Base-by-base conservation (phyloP, 306 rosid species). In the Sicyos baderoa region DNA sequence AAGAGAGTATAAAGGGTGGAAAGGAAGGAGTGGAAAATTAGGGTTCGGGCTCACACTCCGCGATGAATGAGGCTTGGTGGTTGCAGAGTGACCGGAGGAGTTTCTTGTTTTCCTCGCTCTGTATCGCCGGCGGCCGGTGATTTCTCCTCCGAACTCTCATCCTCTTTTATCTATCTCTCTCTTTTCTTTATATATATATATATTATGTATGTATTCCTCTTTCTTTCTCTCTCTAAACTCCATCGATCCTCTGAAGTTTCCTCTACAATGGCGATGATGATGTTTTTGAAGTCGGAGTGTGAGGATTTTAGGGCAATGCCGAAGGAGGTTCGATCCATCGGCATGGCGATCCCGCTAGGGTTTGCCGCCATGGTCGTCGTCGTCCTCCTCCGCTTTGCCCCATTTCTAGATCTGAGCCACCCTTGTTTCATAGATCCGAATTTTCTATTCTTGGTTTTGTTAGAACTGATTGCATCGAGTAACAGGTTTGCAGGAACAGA, bases 21-120 rank as follows among this genome's bases (percentile, higher is more conserved):
- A 32, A 32, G 37, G 1, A 3, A 32, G 5, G 37, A 5, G 4
- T 0, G 2, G 37, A 32, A 32, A 32, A 32, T 63, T 63, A 63
- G 70, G 70, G 70, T 63, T 37, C 35, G 50, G 16, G 32, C 52
- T 42, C 70, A 12, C 52, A 63, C 70, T 63, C 70, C 70, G 50
- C 25, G 32, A 10, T 18, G 32, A 63, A 63, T 63, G 70, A 63
- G 70, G 70, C 53, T 11, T 29, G 35, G 53, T 17, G 10, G 52
- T 63, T 19, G 7, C 70, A 40, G 70, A 63, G 70, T 53, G 53
- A 63, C 12, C 11, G 70, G 70, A 63, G 17, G 42, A 58, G 19
- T 42, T 63, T 3, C 35, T 42, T 63, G 53, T 63, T 42, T 63
- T 63, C 70, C 70, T 63, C 70, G 70, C 29, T 42, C 32, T 42